A percentile compares a stretch with the other conserved stretches of the same genome.
Evolutionary conservation across 164 flowering plant species (phyloP).

Genomic region (Litsea cubeba): DNA sequence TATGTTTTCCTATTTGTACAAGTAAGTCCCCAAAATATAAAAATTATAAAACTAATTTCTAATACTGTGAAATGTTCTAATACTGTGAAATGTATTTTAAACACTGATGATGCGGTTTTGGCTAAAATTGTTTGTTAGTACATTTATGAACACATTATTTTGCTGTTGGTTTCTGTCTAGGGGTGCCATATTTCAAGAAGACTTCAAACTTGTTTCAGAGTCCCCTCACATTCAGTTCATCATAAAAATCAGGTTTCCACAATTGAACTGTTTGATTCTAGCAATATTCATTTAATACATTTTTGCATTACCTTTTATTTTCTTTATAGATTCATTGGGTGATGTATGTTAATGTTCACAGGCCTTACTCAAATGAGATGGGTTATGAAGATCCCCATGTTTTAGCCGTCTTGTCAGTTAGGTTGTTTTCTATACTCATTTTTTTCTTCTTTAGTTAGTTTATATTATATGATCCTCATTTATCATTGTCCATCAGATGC

Average conservation of each 20-base stretch:
- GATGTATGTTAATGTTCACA: conserved; percentile 21
- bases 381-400: conserved; percentile 63
- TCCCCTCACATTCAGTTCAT: conserved; percentile 49
- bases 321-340: neutral
- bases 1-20: no score
- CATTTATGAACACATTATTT: neutral
- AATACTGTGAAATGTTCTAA: no score
- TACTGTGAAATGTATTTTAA: no score
- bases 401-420: conserved; percentile 66
- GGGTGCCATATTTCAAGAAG: conserved; percentile 88
- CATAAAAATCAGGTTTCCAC: conserved; percentile 63
- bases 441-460: neutral
- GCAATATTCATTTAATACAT: neutral
- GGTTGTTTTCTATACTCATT: conserved; percentile 33
- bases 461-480: neutral
- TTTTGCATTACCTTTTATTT: no score
- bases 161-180: conserved; percentile 27
- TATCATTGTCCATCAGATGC: conserved; percentile 37
- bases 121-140: neutral
- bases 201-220: conserved; percentile 65
- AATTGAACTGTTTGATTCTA: neutral
- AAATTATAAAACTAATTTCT: no score
- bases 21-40: no score
- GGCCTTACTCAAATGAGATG: conserved; percentile 85
- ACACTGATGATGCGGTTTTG: no score